A percentile compares a stretch with the other conserved stretches of the same genome.
Conservation (phyloP, 768 basidiomycete genomes). For the Pisolithus sp. region DNA sequence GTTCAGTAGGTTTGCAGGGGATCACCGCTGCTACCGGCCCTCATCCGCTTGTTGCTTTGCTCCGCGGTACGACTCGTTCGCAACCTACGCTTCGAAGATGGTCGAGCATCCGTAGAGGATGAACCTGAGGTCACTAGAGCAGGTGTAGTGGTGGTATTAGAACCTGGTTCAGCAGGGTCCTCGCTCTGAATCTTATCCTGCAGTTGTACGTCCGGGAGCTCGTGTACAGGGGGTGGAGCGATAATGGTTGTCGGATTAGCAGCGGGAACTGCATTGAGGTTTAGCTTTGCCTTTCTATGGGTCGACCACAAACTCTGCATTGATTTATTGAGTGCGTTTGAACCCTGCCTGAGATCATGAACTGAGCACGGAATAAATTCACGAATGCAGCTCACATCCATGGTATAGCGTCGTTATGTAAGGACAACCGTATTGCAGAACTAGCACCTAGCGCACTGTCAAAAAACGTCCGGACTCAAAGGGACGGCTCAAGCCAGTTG, state of each 20-base stretch:
- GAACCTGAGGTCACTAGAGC: conserved; percentile 4
- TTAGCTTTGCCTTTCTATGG: conserved; percentile 59
- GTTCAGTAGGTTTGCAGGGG: conserved; percentile 59
- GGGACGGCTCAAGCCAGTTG: too few relatives aligned
- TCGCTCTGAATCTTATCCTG: conserved; percentile 12
- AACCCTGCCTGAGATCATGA: conserved; percentile 41
- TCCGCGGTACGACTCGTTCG: conserved; percentile 33
- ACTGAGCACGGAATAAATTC: neutral
- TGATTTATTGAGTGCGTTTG: conserved; percentile 69
- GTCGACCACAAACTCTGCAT: conserved; percentile 77
- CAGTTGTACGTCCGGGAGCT: conserved; percentile 20
- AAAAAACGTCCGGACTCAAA: too few relatives aligned
- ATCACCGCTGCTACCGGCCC: neutral
- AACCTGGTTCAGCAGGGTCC: conserved; percentile 9
- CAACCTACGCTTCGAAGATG: conserved; percentile 55
- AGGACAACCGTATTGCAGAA: neutral
- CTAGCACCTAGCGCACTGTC: neutral
- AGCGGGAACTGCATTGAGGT: conserved; percentile 44
- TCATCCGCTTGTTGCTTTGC: conserved; percentile 10
- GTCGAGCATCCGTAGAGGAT: conserved; percentile 5
- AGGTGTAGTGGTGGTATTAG: conserved; percentile 8
- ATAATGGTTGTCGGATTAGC: conserved; percentile 8
- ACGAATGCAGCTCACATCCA: conserved; percentile 14
- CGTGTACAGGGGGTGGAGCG: conserved; percentile 8
- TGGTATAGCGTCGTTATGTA: neutral